Conservation (phyloP, 1,284 basidiomycete genomes). For the Sporisorium iseilematis-ciliati region DNA sequence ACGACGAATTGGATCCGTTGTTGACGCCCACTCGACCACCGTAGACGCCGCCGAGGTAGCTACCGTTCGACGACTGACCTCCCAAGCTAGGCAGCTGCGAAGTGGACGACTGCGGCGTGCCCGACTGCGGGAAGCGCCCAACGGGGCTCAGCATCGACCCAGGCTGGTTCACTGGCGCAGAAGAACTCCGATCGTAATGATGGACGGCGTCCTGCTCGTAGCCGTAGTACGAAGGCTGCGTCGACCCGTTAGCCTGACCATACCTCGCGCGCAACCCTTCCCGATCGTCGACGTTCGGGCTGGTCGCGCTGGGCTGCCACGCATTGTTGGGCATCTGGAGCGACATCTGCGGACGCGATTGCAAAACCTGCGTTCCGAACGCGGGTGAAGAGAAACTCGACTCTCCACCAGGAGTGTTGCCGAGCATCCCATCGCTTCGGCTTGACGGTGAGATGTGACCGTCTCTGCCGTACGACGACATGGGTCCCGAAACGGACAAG, state of each 20-base stretch:
- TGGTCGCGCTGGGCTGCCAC: constrained; percentile 32
- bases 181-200: constrained; percentile 47
- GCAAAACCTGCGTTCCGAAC: constrained; percentile 33
- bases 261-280: constrained; percentile 38
- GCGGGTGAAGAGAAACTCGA: constrained; percentile 47
- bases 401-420: constrained; percentile 34
- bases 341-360: constrained; percentile 42
- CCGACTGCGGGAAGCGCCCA: constrained; percentile 33
- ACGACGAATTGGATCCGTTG: constrained; percentile 26
- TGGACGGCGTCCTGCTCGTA: constrained; percentile 45
- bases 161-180: constrained; percentile 35
- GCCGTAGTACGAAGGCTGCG: constrained; percentile 32
- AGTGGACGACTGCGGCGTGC: constrained; percentile 29
- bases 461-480: constrained; percentile 35
- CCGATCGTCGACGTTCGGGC: constrained; percentile 38
- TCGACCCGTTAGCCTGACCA: constrained; percentile 19
- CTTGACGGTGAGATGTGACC: constrained; percentile 35
- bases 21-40: constrained; percentile 18
- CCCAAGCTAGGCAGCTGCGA: constrained; percentile 42
- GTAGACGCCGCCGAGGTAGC: constrained; percentile 45
- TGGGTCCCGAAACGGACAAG: constrained; percentile 30
- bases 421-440: constrained; percentile 45
- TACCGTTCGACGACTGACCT: constrained; percentile 24
- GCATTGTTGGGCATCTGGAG: constrained; percentile 39
- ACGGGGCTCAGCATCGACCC: constrained; percentile 43